Conservation (phyloP, 2,329 filamentous ascomycete genomes). For the Scolecobasidium constrictum region DNA sequence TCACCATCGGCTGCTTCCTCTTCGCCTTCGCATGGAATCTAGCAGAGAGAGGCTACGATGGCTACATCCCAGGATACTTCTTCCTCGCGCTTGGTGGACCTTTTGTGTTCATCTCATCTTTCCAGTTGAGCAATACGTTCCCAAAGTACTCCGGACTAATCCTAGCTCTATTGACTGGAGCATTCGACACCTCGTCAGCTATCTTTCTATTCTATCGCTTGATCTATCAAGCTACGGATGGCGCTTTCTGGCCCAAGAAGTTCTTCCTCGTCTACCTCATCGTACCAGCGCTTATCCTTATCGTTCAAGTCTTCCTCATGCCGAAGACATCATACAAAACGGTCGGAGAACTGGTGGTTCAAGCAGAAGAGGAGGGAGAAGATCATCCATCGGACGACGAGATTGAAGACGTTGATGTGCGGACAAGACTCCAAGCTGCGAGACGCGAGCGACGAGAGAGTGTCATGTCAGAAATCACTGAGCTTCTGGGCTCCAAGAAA, state of each 20-base stretch:
- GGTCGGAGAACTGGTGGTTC: constrained; percentile 67
- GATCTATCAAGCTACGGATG: constrained; percentile 31
- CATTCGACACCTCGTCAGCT: constrained; percentile 39
- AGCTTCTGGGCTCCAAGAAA: constrained; percentile 56
- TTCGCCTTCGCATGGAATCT: constrained; percentile 57
- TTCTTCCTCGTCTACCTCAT: constrained; percentile 40
- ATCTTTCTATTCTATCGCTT: constrained; percentile 37
- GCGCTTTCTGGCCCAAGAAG: constrained; percentile 32
- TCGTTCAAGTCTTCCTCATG: constrained; percentile 36
- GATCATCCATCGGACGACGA: constrained; percentile 41
- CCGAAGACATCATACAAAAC: constrained; percentile 38
- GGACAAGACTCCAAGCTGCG: constrained; percentile 39
- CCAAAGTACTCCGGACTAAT: constrained; percentile 39
- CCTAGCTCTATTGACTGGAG: constrained; percentile 38
- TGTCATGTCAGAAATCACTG: constrained; percentile 60
- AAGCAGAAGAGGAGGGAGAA: constrained; percentile 45
- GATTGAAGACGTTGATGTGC: constrained; percentile 35
- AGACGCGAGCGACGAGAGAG: constrained; percentile 50
- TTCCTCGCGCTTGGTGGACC: constrained; percentile 39
- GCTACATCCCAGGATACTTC: constrained; percentile 39
- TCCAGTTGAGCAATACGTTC: constrained; percentile 40
- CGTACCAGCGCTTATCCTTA: constrained; percentile 34
- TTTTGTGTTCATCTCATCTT: constrained; percentile 40
- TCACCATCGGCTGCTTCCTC: constrained; percentile 58
- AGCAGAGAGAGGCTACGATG: constrained; percentile 50